Conservation (phyloP, 768 basidiomycete genomes). For the Leccinum aurantiacum region DNA sequence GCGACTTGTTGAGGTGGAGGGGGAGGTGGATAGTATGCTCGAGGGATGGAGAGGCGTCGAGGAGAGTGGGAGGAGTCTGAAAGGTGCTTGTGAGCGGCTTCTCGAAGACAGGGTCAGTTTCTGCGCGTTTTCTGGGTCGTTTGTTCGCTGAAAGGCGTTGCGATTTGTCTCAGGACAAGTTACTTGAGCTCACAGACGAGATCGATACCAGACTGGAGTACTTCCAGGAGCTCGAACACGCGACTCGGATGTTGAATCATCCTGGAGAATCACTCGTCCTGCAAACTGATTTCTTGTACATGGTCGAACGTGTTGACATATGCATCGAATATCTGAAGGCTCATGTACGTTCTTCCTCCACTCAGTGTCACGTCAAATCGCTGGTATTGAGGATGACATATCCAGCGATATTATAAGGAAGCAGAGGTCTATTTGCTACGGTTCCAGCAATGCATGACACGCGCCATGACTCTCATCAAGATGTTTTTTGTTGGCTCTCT, state of each 20-base stretch:
- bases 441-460: conserved; percentile 97
- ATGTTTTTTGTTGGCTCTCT: conserved; percentile 93
- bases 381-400: conserved; percentile 3
- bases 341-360: conserved; percentile 58
- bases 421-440: conserved; percentile 93
- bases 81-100: conserved; percentile 87
- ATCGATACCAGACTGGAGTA: conserved; percentile 83
- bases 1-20: conserved; percentile 70
- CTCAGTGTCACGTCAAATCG: background rate
- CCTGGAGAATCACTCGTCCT: conserved; percentile 92
- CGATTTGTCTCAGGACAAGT: conserved; percentile 54
- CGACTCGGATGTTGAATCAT: conserved; percentile 90
- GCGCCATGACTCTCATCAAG: conserved; percentile 97
- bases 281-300: conserved; percentile 88
- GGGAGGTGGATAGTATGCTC: conserved; percentile 77
- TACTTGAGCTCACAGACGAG: conserved; percentile 79
- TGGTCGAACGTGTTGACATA: conserved; percentile 94
- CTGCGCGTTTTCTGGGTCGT: background rate
- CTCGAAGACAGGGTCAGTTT: conserved; percentile 82
- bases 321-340: conserved; percentile 88
- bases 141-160: conserved; percentile 1
- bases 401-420: conserved; percentile 86
- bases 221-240: conserved; percentile 92
- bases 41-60: conserved; percentile 86
- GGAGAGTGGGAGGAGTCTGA: conserved; percentile 86